These are phyloP conservation scores for Plasmodium vivax DNA, from an alignment of 169 alveolate genomes.

Conservation along the genomic window DNA sequence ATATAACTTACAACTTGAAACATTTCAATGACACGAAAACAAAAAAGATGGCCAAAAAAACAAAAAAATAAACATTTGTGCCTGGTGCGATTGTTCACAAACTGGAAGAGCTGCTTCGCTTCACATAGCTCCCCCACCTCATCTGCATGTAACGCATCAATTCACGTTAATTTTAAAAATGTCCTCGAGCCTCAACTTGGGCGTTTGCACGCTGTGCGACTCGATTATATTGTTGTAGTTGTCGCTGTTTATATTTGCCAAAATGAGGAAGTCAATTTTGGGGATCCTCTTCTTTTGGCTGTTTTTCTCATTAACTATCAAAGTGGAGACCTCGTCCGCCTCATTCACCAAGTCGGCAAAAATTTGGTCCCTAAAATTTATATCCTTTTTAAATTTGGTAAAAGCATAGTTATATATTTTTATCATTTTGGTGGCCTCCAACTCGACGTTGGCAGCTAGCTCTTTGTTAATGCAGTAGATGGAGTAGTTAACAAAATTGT, in stretches of 20 bases:
- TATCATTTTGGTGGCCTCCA: constrained; percentile 69
- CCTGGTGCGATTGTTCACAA: background rate
- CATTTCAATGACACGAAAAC: background rate
- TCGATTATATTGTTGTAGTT: constrained; percentile 64
- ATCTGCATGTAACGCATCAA: background rate
- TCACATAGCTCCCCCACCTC: background rate
- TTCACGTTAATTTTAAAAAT: constrained; percentile 61
- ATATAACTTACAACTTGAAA: background rate
- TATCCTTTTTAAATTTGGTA: constrained; percentile 44
- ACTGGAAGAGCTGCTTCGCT: background rate
- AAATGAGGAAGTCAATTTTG: constrained; percentile 36
- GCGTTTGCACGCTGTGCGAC: constrained; percentile 54
- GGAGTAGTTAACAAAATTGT: constrained; percentile 53
- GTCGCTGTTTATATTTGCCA: constrained; percentile 54
- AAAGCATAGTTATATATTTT: constrained; percentile 40
- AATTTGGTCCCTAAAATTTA: constrained; percentile 43
- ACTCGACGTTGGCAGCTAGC: constrained; percentile 49
- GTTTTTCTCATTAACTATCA: constrained; percentile 41
- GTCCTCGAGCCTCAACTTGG: constrained; percentile 59
- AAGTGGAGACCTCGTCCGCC: constrained; percentile 47
- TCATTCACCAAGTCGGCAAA: constrained; percentile 42
- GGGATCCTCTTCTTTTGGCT: constrained; percentile 32
- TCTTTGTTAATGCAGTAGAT: constrained; percentile 72
- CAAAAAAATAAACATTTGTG: background rate
- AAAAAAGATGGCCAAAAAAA: background rate